phyloP scores from a whole-genome alignment of 805 yeast genomes.

The Danielia reshetovae region DNA sequence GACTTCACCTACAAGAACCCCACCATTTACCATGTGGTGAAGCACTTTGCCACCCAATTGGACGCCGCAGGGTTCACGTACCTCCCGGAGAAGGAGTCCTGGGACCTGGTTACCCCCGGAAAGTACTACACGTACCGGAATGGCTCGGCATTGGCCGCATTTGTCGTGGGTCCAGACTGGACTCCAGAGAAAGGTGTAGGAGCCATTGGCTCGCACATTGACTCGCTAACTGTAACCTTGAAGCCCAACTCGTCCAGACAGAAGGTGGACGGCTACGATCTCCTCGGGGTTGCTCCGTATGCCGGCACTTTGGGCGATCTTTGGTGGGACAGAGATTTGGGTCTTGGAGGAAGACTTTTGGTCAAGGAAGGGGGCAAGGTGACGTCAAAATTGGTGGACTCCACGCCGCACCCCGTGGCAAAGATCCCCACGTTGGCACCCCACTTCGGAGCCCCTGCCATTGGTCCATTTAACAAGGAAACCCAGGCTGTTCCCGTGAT shows the following conservation, averaged over 20 bases:
- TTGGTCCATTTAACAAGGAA: conserved; percentile 72
- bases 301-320: conserved; percentile 61
- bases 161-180: conserved; percentile 66
- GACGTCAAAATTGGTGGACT: conserved; percentile 45
- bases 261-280: conserved; percentile 67
- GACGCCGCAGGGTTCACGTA: conserved; percentile 59
- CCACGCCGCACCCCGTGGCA: conserved; percentile 69
- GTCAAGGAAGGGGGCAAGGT: conserved; percentile 39
- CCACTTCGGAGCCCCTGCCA: conserved; percentile 71
- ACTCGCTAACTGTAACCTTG: conserved; percentile 62
- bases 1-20: conserved; percentile 71
- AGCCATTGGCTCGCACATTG: conserved; percentile 71
- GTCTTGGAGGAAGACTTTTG: conserved; percentile 75
- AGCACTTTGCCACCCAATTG: conserved; percentile 45
- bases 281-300: conserved; percentile 81
- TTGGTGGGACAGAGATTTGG: conserved; percentile 87
- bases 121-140: conserved; percentile 66
- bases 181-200: conserved; percentile 63
- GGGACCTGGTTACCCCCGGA: conserved; percentile 48
- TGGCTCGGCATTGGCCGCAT: conserved; percentile 66
- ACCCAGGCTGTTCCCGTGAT: conserved; percentile 75
- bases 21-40: conserved; percentile 70
- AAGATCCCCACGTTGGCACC: conserved; percentile 83
- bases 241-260: conserved; percentile 67
- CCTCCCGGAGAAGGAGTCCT: conserved; percentile 57